Evolutionary conservation across 495 filamentous ascomycete genomes (phyloP).

Genomic region (Daldinia caldariorum): DNA sequence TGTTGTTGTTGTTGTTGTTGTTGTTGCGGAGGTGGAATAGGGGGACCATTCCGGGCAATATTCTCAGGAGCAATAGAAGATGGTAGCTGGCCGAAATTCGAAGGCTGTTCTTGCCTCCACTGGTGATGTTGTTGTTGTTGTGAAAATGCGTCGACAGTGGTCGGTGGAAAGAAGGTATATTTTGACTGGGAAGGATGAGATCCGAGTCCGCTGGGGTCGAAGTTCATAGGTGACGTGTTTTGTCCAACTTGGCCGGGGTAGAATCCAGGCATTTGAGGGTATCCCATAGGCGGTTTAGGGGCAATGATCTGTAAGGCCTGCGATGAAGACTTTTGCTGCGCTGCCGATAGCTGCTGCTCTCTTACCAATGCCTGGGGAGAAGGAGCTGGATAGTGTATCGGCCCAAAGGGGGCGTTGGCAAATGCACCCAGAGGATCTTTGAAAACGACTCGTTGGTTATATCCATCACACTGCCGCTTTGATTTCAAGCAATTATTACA

Average conservation of each 20-base stretch:
- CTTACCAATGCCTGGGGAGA: constrained; percentile 44
- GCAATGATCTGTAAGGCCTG: constrained; percentile 54
- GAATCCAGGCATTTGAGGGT: constrained; percentile 41
- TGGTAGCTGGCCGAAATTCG: constrained; percentile 30
- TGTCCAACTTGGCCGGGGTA: constrained; percentile 43
- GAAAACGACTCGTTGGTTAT: constrained; percentile 91
- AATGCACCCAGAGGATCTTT: constrained; percentile 82
- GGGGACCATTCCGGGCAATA: constrained; percentile 14
- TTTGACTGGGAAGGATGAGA: constrained; percentile 51
- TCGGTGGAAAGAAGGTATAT: constrained; percentile 48
- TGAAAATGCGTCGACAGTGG: constrained; percentile 46
- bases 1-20: constrained; percentile 20
- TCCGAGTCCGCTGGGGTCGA: constrained; percentile 39
- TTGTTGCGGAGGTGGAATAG: constrained; percentile 17
- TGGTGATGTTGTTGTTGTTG: constrained; percentile 39
- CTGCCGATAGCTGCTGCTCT: constrained; percentile 49
- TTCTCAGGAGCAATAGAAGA: constrained; percentile 22
- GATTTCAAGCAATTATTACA: constrained; percentile 94
- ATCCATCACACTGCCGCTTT: constrained; percentile 92
- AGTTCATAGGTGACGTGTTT: constrained; percentile 34
- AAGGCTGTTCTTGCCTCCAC: constrained; percentile 39
- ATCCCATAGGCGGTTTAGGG: constrained; percentile 50
- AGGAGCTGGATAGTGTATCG: constrained; percentile 48
- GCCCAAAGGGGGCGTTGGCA: constrained; percentile 50
- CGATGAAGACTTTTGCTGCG: constrained; percentile 50